Conservation (phyloP, 202 grass and related monocot species). For the Setaria viridis region DNA sequence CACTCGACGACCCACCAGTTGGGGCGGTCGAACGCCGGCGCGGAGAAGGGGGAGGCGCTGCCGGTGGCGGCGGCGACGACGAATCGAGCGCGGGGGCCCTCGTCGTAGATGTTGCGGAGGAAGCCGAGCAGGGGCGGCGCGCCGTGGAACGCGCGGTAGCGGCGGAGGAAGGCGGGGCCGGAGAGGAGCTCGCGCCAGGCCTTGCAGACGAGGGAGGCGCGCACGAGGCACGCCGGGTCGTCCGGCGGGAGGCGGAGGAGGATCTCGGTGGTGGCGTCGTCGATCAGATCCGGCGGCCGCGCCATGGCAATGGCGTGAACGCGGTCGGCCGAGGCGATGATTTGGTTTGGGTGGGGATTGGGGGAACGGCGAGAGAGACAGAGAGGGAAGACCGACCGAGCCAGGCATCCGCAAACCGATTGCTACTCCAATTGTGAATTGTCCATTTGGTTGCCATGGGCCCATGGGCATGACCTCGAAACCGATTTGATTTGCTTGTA, state of each 20-base stretch:
- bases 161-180: slow-evolving; percentile 28
- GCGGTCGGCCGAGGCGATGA: not conserved
- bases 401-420: too few species aligned
- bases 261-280: slow-evolving; percentile 24
- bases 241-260: slow-evolving; percentile 36
- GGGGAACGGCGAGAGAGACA: not conserved
- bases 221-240: slow-evolving; percentile 33
- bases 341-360: not conserved
- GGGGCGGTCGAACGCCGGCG: not conserved
- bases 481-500: not conserved
- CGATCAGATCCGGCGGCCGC: slow-evolving; percentile 25
- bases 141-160: slow-evolving; percentile 34
- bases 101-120: slow-evolving; percentile 20
- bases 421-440: too few species aligned
- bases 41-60: slow-evolving; percentile 12
- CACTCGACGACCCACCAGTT: slow-evolving; percentile 12
- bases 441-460: too few species aligned
- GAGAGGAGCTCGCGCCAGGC: slow-evolving; percentile 24
- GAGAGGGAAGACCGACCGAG: not conserved
- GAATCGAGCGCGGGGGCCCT: not conserved
- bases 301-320: not conserved
- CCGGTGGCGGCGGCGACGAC: not conserved
- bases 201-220: slow-evolving; percentile 43
- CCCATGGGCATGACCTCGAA: too few species aligned
- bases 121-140: slow-evolving; percentile 33